Base-by-base conservation (phyloP, 2,329 filamentous ascomycete species). In the Aspergillus latus region DNA sequence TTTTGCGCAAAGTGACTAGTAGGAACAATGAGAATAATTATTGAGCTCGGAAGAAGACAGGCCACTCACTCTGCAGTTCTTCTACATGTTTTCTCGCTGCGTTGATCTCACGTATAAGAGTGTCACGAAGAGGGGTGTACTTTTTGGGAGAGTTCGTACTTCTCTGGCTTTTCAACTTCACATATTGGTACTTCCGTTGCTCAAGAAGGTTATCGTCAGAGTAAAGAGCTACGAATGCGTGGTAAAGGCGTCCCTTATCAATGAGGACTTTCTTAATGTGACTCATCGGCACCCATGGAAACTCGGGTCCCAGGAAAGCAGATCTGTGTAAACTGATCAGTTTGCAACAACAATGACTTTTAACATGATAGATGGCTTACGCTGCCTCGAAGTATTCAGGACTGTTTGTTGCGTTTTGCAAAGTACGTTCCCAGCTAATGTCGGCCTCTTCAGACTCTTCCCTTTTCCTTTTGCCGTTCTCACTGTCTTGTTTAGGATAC, bases 401-500 rank as follows among this genome's bases (percentile, higher is more conserved):
- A 37, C 58, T 50, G n/a, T 62, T 52, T 26, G 69, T 66, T 48
- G 67, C 62, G 51, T 64, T 43, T 36, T 67, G 30, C 8, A 36
- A 65, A 63, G 64, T 46, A 3, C 69, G 70, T 49, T 70, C 37
- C 58, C 60, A 62, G 49, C 70, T 68, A 4, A 36, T 11, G 28
- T 71, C 68, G 3, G 42, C 42, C n/a, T 71, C 67, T 2, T 47
- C 43, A 30, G 43, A 40, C 15, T 69, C 56, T 51, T 69, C 64
- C 7, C 63, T 47, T 6, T 68, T 69, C 59, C 75, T 69, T 53
- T 73, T 66, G 11, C 29, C 49, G 39, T 68, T 72, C 57, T 74
- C 53, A 39, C 67, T 72, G 57, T 74, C 73, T 52, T 73, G 64
- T 48, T 73, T 79, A 2, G 79, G 79, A 63, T 82, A 82, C 4